Percentiles rank a stretch among this genome's conserved stretches.
Evolutionary conservation across 306 rosid species (phyloP).

Genomic region (Nissolia schottii): DNA sequence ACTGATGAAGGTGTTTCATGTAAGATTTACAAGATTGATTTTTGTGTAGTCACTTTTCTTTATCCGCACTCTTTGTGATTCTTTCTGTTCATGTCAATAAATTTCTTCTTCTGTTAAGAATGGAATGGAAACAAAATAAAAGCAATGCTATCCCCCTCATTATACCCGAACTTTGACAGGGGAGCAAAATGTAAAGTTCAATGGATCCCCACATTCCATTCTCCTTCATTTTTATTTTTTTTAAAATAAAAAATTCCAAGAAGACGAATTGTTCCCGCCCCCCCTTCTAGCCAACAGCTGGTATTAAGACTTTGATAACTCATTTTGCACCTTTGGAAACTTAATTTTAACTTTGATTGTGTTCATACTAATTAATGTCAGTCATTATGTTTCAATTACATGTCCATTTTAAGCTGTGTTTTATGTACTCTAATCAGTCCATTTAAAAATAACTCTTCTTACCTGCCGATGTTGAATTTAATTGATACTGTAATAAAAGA

Average conservation of each 20-base stretch:
- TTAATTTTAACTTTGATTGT: neutral
- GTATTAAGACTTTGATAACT: slow-evolving; percentile 12
- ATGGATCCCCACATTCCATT: neutral
- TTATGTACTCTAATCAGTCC: neutral
- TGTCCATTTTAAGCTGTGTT: neutral
- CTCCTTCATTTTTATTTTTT: neutral
- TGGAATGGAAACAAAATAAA: too few relatives aligned
- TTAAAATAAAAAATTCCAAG: neutral
- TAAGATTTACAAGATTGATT: slow-evolving; percentile 42
- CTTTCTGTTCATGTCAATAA: neutral
- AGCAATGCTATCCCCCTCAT: neutral
- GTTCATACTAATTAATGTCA: neutral
- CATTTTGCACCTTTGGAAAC: slow-evolving; percentile 6
- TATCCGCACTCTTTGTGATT: neutral
- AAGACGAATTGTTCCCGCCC: neutral
- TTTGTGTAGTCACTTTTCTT: neutral
- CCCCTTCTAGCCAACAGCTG: slow-evolving; percentile 1
- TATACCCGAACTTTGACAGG: neutral
- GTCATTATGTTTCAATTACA: neutral
- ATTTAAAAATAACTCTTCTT: neutral
- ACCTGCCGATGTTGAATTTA: neutral
- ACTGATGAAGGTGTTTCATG: slow-evolving; percentile 97
- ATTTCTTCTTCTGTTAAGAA: neutral
- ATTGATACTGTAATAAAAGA: neutral
- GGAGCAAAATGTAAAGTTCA: neutral